phyloP scores from a whole-genome alignment of 2,329 filamentous ascomycete genomes.

The Epichloe aotearoae region DNA sequence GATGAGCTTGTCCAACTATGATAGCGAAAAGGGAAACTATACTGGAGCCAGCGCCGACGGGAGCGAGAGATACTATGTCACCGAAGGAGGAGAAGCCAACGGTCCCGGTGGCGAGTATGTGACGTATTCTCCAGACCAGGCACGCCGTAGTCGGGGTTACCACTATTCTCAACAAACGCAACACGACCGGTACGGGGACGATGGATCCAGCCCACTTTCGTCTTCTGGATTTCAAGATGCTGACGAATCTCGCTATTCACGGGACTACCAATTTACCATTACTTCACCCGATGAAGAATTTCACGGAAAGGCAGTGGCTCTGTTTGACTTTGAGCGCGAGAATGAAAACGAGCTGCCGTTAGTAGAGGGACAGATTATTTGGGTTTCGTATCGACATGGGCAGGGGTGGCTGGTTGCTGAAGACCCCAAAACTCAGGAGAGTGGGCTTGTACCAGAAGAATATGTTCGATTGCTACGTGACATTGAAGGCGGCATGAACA shows the following conservation, averaged over 20 bases:
- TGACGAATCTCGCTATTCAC: constrained; percentile 70
- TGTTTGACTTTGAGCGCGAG: constrained; percentile 90
- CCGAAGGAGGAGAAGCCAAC: constrained; percentile 54
- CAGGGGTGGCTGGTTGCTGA: constrained; percentile 97
- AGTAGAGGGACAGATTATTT: constrained; percentile 88
- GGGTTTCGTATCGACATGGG: constrained; percentile 90
- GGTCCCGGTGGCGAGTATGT: constrained; percentile 70
- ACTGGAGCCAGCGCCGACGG: constrained; percentile 55
- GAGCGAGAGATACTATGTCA: constrained; percentile 62
- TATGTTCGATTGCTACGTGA: constrained; percentile 87
- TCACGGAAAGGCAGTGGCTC: constrained; percentile 87
- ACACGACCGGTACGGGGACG: constrained; percentile 39
- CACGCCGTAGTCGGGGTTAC: constrained; percentile 39
- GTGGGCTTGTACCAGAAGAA: constrained; percentile 88
- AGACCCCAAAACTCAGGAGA: constrained; percentile 88
- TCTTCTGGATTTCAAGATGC: constrained; percentile 45
- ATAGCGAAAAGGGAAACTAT: constrained; percentile 53
- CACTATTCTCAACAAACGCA: constrained; percentile 30
- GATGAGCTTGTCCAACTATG: constrained; percentile 36
- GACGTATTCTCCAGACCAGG: constrained; percentile 58
- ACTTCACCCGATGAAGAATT: constrained; percentile 94
- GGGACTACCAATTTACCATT: constrained; percentile 90
- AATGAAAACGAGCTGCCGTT: constrained; percentile 94
- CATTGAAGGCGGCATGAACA: constrained; percentile 80
- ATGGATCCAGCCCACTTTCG: constrained; percentile 39